Conservation (phyloP, 2,329 filamentous ascomycete species). For the Fusarium pilosicola region DNA sequence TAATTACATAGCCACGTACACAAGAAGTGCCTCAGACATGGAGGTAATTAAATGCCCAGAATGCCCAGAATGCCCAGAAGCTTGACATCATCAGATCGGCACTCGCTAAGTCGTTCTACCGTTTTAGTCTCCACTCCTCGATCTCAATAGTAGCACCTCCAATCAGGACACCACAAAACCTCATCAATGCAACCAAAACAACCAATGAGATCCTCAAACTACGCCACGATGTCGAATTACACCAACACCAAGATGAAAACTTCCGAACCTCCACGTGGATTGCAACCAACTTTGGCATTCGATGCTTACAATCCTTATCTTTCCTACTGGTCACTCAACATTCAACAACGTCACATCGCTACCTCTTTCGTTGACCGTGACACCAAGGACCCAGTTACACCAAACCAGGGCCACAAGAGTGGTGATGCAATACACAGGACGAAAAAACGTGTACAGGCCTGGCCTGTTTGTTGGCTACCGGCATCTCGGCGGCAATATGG, state of each 20-base stretch:
- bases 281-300: constrained; percentile 13
- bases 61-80: background rate
- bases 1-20: too few relatives aligned
- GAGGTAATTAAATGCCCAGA: too few relatives aligned
- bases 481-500: background rate
- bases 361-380: constrained; percentile 15
- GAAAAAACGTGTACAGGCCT: constrained; percentile 28
- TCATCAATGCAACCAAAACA: background rate
- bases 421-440: constrained; percentile 17
- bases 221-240: constrained; percentile 13
- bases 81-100: background rate
- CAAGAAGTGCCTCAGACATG: background rate
- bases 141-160: constrained; percentile 3
- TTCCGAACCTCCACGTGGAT: constrained; percentile 19
- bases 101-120: background rate
- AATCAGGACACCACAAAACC: background rate
- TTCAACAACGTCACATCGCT: constrained; percentile 13
- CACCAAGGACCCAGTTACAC: constrained; percentile 1
- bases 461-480: constrained; percentile 15
- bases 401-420: background rate
- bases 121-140: background rate
- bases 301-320: constrained; percentile 27
- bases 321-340: constrained; percentile 6
- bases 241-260: background rate
- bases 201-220: constrained; percentile 15